Evolutionary conservation across 192 early-diverging fungal species (phyloP), one percentile per base, ranked within the genome.

Genomic region (Jimgerdemannia flammicorona): DNA sequence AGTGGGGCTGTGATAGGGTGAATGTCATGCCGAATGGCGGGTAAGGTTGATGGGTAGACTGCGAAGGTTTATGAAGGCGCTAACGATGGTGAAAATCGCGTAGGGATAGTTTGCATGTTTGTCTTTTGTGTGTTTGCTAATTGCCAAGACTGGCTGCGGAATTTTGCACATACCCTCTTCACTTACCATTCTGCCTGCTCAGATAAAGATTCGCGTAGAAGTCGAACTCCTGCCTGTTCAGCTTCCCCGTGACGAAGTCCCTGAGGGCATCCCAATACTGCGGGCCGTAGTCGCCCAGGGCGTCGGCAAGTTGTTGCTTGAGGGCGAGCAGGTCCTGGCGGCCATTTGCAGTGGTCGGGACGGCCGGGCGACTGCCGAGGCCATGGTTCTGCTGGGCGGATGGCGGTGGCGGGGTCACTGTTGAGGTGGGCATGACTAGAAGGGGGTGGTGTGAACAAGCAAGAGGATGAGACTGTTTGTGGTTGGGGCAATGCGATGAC

Each of bases 201-300:
- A 87, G 79, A 70, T 93, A 92, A 41, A 91, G 78, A 79, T 91
- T 90, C 49, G 91, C 92, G 75, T 91, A 93, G 82, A 91, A 92
- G 81, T 93, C 92, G 63, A 93, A 93, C 76, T 93, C 92, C 72
- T 91, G 91, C 11, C 91, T 88, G 73, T 92, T 91, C 42, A 93
- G 84, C 74, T 88, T 91, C 80, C 92, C 92, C 59, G 87, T 88
- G 42, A 93, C 88, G 81, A 93, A 93, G 59, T 93, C 90, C 39
- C 89, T 85, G 69, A 93, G 80, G 3, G 91, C 90, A 44, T 90
- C 80, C 92, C 92, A 93, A 75, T 93, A 93, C 4, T 86, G 82
- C 1, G 90, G 92, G 19, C 92, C 92, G 71, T 91, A 90, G 70
- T 93, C 92, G 68, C 92, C 91, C 3, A 93, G 83, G 14, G 90